Percentiles rank a stretch among this genome's conserved stretches.
Conservation (phyloP, 108 stramenopile species). For the Nitzschia putrida region DNA sequence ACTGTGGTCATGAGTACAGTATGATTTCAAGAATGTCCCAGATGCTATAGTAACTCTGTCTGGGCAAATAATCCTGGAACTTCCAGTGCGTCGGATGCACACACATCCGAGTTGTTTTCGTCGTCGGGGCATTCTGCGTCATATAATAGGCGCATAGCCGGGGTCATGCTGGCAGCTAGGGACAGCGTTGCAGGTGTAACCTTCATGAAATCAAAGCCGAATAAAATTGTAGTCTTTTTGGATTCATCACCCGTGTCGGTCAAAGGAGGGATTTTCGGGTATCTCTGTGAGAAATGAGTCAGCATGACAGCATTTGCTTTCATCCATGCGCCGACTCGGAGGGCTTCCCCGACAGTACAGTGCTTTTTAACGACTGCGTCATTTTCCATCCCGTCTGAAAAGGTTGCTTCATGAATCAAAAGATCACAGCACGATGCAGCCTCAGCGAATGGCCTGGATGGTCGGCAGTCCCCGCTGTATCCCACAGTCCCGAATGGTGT, state of each 20-base stretch:
- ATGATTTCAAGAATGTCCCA: not conserved
- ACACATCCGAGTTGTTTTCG: constrained; percentile 1
- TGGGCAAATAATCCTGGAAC: constrained; percentile 55
- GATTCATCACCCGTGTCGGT: not conserved
- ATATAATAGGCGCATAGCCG: constrained; percentile 71
- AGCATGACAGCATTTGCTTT: constrained; percentile 75
- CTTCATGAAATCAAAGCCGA: constrained; percentile 84
- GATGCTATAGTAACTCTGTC: constrained; percentile 23
- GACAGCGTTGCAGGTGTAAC: constrained; percentile 46
- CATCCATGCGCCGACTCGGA: constrained; percentile 78
- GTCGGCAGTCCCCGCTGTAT: constrained; percentile 96
- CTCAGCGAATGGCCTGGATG: constrained; percentile 70
- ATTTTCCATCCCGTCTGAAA: constrained; percentile 92
- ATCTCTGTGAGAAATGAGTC: constrained; percentile 97
- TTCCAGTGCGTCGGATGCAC: constrained; percentile 1
- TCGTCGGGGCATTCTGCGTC: not conserved
- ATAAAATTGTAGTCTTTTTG: constrained; percentile 33
- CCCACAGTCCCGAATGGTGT: constrained; percentile 82
- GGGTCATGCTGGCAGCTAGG: constrained; percentile 60
- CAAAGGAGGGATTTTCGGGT: constrained; percentile 85
- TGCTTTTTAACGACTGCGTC: constrained; percentile 88
- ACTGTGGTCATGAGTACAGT: too few relatives aligned
- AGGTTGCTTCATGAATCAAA: constrained; percentile 97
- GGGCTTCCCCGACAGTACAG: constrained; percentile 91
- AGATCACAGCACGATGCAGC: constrained; percentile 72